Evolutionary conservation across 2,329 filamentous ascomycete genomes (phyloP).

Genomic region (Cladosporium sp.): DNA sequence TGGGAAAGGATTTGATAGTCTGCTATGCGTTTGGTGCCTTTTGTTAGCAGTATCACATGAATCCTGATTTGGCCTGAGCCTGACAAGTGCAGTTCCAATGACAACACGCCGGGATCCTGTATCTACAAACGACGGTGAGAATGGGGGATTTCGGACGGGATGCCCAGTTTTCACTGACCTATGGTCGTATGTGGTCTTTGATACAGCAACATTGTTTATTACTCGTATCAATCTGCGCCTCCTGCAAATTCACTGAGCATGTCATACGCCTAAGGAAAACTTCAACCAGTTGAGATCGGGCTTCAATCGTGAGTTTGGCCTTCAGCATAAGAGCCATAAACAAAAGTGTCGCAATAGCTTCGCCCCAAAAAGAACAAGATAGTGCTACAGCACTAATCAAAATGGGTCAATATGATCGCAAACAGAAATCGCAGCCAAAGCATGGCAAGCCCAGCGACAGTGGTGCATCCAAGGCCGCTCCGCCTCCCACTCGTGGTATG

Average conservation of each 20-base stretch:
- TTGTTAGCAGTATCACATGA: no score
- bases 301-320: no score
- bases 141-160: slow-evolving; percentile 3
- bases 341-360: no score
- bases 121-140: not conserved
- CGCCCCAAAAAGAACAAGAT: not conserved
- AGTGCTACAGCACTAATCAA: not conserved
- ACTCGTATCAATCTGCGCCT: no score
- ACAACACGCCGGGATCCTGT: slow-evolving; percentile 3
- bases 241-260: no score
- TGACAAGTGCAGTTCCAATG: not conserved
- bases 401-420: slow-evolving; percentile 11
- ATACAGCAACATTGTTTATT: no score
- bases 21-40: no score
- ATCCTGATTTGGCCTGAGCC: no score
- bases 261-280: no score
- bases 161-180: not conserved
- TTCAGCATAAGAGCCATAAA: no score
- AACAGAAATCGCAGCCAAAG: slow-evolving; percentile 8
- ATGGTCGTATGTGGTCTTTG: slow-evolving; percentile 3
- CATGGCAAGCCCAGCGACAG: slow-evolving; percentile 6
- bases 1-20: no score
- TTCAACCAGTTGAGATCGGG: no score
- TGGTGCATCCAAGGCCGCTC: slow-evolving; percentile 4
- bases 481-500: not conserved